Conservation (phyloP, 208 protist genomes). For the Leishmania gerbilli region DNA sequence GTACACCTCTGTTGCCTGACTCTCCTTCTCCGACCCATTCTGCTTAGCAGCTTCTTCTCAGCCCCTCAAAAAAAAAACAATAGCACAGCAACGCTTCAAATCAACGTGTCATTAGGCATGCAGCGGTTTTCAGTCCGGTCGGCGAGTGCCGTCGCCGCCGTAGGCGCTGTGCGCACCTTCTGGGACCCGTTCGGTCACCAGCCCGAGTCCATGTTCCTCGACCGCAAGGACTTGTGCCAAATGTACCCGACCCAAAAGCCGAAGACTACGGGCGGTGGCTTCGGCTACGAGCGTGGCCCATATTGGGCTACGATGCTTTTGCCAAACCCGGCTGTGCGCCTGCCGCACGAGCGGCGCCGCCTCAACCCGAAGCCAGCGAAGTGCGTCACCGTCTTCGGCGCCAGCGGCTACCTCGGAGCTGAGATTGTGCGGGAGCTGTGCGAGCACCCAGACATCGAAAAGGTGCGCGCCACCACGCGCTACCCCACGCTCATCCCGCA, state of each 20-base stretch:
- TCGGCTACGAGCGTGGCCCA: slow-evolving; percentile 87
- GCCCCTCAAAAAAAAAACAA: not conserved
- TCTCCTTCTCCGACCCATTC: slow-evolving; percentile 8
- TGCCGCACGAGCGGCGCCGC: slow-evolving; percentile 85
- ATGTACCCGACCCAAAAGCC: slow-evolving; percentile 93
- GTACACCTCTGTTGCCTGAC: not conserved
- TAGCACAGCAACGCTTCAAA: not conserved
- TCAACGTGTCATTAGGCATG: slow-evolving; percentile 26
- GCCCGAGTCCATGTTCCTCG: slow-evolving; percentile 89
- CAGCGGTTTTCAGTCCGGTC: slow-evolving; percentile 32
- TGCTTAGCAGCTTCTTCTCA: not conserved
- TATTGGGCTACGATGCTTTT: slow-evolving; percentile 90
- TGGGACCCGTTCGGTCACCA: slow-evolving; percentile 91
- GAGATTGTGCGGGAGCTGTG: slow-evolving; percentile 91
- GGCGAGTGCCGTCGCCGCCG: slow-evolving; percentile 23
- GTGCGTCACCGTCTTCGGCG: slow-evolving; percentile 89
- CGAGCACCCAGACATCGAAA: slow-evolving; percentile 88
- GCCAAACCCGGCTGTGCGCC: slow-evolving; percentile 88
- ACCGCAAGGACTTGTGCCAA: slow-evolving; percentile 88
- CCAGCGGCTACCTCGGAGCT: slow-evolving; percentile 86
- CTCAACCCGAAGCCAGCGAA: slow-evolving; percentile 91
- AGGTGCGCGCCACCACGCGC: slow-evolving; percentile 86
- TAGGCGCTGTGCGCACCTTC: slow-evolving; percentile 48
- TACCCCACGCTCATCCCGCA: slow-evolving; percentile 91
- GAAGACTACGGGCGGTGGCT: slow-evolving; percentile 86